phyloP scores from a whole-genome alignment of 2,329 filamentous ascomycete species.

The Aspergillus niger region DNA sequence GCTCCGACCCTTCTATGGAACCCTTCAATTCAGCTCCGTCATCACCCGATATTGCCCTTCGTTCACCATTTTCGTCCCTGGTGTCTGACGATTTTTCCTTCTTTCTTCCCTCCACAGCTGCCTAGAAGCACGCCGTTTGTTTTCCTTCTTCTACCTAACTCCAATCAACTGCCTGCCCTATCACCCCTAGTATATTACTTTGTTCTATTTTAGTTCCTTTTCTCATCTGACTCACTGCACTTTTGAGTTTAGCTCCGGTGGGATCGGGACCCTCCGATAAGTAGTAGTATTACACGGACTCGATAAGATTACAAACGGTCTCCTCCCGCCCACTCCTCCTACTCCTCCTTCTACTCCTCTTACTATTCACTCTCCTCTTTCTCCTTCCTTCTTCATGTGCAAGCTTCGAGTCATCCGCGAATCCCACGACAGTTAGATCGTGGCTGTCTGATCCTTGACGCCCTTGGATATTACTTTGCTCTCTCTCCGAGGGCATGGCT shows the following conservation, averaged over 20 bases:
- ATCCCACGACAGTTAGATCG: not conserved
- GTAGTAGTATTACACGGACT: not conserved
- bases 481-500: constrained; percentile 41
- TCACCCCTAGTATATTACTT: not conserved
- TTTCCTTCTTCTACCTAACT: not conserved
- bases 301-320: constrained; percentile 18
- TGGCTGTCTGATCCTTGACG: constrained; percentile 7
- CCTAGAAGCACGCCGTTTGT: not conserved
- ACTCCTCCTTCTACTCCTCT: not conserved
- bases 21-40: constrained; percentile 4
- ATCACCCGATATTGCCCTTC: constrained; percentile 18
- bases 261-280: constrained; percentile 13
- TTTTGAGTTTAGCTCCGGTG: constrained; percentile 12
- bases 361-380: not conserved
- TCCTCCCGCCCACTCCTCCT: constrained; percentile 4
- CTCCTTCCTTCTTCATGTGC: not conserved
- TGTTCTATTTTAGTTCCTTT: constrained; percentile 2
- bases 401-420: not conserved
- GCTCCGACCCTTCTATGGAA: constrained; percentile 13
- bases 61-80: constrained; percentile 13
- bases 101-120: not conserved
- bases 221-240: constrained; percentile 2
- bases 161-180: not conserved
- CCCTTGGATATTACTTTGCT: constrained; percentile 8
- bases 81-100: constrained; percentile 12